Conservation (phyloP, 202 grass and related monocot species). For the Bolboschoenoplectus hybrid region DNA sequence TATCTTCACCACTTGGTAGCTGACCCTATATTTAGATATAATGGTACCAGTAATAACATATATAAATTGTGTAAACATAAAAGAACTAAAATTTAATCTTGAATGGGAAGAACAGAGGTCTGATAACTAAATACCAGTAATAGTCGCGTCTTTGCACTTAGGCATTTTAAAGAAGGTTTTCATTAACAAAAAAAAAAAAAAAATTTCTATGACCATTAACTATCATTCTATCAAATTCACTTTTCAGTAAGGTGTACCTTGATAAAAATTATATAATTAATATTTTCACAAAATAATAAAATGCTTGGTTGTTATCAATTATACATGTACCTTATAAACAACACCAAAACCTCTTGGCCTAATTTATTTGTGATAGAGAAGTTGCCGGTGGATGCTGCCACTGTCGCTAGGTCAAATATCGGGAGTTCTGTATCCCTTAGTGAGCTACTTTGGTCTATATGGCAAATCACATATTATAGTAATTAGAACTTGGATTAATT, state of each 20-base stretch:
- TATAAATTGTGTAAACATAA: too few species aligned
- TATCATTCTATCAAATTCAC: neutral
- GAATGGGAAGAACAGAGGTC: too few species aligned
- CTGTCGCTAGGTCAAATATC: slow-evolving; percentile 20
- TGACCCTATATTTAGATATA: neutral
- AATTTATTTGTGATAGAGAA: slow-evolving; percentile 55
- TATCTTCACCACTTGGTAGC: slow-evolving; percentile 50
- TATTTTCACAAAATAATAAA: neutral
- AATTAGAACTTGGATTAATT: too few species aligned
- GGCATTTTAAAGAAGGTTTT: too few species aligned
- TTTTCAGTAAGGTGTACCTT: neutral
- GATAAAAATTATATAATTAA: too few species aligned
- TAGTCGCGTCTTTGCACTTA: too few species aligned
- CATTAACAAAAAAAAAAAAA: too few species aligned
- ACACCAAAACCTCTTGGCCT: slow-evolving; percentile 51
- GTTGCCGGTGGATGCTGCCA: slow-evolving; percentile 31
- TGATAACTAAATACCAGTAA: too few species aligned
- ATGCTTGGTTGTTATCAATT: neutral
- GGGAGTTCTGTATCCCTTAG: slow-evolving; percentile 24
- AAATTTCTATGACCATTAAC: too few species aligned
- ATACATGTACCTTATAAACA: slow-evolving; percentile 47
- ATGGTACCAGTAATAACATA: too few species aligned
- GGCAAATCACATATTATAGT: too few species aligned
- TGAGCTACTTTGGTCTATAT: neutral
- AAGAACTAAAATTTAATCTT: too few species aligned